A percentile compares a stretch with the other conserved stretches of the same genome.
These are phyloP conservation scores for Rutstroemia sydowiana DNA, from an alignment of 2,329 filamentous ascomycete species.

Conservation along the genomic window DNA sequence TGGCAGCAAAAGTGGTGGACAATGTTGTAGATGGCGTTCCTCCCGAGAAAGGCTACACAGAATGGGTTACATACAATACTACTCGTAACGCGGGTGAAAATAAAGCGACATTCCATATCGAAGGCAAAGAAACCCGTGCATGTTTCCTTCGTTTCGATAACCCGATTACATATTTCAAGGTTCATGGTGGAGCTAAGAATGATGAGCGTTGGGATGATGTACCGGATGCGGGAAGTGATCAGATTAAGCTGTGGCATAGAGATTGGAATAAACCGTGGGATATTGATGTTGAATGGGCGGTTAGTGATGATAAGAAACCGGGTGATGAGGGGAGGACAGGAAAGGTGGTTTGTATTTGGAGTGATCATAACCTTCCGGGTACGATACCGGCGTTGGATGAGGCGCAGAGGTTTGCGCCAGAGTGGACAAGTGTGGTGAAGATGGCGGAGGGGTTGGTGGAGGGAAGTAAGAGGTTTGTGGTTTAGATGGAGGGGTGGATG, in stretches of 20 bases:
- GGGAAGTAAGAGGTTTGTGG: slow-evolving; percentile 35
- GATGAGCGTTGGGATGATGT: slow-evolving; percentile 56
- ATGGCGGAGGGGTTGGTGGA: slow-evolving; percentile 72
- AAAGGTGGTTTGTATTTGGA: slow-evolving; percentile 74
- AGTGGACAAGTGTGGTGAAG: slow-evolving; percentile 75
- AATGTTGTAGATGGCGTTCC: slow-evolving; percentile 35
- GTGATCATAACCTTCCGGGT: slow-evolving; percentile 66
- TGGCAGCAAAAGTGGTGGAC: slow-evolving; percentile 56
- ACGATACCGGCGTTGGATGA: slow-evolving; percentile 81
- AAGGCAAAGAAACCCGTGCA: slow-evolving; percentile 67
- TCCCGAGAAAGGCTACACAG: slow-evolving; percentile 38
- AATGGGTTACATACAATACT: slow-evolving; percentile 62
- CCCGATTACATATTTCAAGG: slow-evolving; percentile 57
- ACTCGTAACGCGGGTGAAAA: slow-evolving; percentile 36
- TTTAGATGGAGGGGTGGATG: not conserved
- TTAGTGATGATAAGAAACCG: slow-evolving; percentile 25
- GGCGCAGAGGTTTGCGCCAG: slow-evolving; percentile 64
- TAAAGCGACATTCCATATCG: slow-evolving; percentile 56
- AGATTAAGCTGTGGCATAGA: slow-evolving; percentile 75
- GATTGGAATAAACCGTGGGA: slow-evolving; percentile 71
- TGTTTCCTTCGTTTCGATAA: slow-evolving; percentile 68
- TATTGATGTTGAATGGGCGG: slow-evolving; percentile 57
- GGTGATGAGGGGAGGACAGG: slow-evolving; percentile 46
- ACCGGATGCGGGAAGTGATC: slow-evolving; percentile 54
- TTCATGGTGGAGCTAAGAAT: slow-evolving; percentile 52